These are phyloP conservation scores for Selaginella tamariscina DNA, from an alignment of 75 land plant species.

Conservation along the genomic window DNA sequence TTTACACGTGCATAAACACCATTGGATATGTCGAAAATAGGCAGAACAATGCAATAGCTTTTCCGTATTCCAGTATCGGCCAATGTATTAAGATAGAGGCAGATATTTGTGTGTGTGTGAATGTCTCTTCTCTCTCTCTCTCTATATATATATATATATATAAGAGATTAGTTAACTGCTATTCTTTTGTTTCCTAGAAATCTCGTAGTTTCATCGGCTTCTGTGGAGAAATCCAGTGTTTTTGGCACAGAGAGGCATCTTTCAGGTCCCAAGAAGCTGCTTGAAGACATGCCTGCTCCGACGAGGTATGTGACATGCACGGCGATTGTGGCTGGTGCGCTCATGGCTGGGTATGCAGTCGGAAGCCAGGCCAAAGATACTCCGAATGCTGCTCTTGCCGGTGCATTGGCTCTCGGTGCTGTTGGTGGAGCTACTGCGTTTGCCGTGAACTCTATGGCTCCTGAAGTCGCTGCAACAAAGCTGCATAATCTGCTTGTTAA, in stretches of 20 bases:
- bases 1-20: too few species aligned
- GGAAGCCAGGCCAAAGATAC: conserved; percentile 39
- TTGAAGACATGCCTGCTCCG: conserved; percentile 48
- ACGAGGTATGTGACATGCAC: conserved; percentile 48
- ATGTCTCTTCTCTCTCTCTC: background rate
- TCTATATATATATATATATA: too few species aligned
- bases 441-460: conserved; percentile 51
- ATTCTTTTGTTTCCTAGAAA: too few species aligned
- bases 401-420: conserved; percentile 61
- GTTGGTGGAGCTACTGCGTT: conserved; percentile 63
- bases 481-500: conserved; percentile 61
- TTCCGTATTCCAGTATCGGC: too few species aligned
- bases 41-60: too few species aligned
- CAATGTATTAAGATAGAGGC: too few species aligned
- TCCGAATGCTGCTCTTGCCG: conserved; percentile 43
- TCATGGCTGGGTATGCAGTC: conserved; percentile 68
- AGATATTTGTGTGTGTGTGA: too few species aligned
- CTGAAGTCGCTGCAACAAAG: conserved; percentile 65
- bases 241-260: conserved; percentile 64
- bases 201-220: background rate
- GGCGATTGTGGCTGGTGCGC: conserved; percentile 49
- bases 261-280: conserved; percentile 41
- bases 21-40: too few species aligned
- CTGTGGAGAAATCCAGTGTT: conserved; percentile 17
- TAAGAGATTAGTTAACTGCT: too few species aligned